Evolutionary conservation across 345 rosid species (phyloP), one percentile per base, ranked within the genome.

Genomic region (Boechera retrofracta): DNA sequence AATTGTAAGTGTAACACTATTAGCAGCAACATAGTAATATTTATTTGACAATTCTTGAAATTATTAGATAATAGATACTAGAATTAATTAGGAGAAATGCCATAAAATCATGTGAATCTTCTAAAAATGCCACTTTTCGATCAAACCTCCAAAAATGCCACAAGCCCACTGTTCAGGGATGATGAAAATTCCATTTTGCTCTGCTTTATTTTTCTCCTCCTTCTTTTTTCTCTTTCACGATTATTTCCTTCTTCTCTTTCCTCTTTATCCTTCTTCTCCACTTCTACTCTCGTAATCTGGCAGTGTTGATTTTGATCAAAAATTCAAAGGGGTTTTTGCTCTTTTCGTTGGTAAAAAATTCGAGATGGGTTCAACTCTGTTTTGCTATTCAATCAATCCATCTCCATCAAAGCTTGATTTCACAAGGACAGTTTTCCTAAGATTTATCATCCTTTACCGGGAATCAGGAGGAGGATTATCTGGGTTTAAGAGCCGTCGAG

Each of bases 291-390:
- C 24, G 24, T 21, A 21, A 21, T 21, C 24, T 21, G 24, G 24
- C 24, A 31, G 36, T 26, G 9, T 32, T 24, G 78, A 32, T 24
- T 74, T 12, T 62, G 28, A 26, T 10, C 54, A 57, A 12, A 18
- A 42, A 12, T 7, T 36, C 6, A 2, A 52, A 0, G 21, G 51
- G 63, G 64, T 36, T 21, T 33, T 26, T 36, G 1, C 38, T 55
- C 59, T 71, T 71, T 44, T 62, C 21, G 2, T 26, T n/a, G 16
- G 45, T 6, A 7, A 8, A 4, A 4, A 47, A 0, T 16, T 10
- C 71, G 81, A 74, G 59, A 91, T 91, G 97, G 89, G 90, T 78
- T 82, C 93, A 32, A 51, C 93, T 83, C 65, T 83, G 71, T 79
- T 86, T 66, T 83, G 82, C 77, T 85, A 78, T 82, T 79, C 86